Conservation (phyloP, 176 grass and related monocot species). For the Aegilops bicornis region DNA sequence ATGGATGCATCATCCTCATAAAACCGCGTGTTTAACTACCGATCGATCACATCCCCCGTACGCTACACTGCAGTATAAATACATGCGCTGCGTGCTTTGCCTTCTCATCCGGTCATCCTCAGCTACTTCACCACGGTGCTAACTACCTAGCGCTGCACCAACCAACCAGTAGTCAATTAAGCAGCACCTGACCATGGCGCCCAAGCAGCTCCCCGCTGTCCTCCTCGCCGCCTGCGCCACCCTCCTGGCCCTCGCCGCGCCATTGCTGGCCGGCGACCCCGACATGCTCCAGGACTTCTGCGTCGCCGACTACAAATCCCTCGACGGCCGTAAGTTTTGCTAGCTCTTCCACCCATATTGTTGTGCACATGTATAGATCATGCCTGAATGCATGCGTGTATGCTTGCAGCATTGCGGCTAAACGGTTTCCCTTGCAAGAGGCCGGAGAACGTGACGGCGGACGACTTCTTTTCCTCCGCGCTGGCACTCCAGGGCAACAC, state of each 20-base stretch:
- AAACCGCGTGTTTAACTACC: too few relatives aligned
- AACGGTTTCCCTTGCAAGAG: conserved; percentile 15
- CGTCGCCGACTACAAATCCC: conserved; percentile 74
- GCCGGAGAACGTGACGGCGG: neutral
- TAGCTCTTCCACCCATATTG: neutral
- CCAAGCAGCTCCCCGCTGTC: neutral
- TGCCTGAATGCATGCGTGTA: neutral
- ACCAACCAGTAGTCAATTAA: neutral
- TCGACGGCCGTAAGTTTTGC: conserved; percentile 45
- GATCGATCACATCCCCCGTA: neutral
- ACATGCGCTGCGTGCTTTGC: neutral
- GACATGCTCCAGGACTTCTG: conserved; percentile 91
- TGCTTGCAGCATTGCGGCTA: neutral
- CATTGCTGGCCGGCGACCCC: conserved; percentile 51
- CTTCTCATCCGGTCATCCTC: neutral
- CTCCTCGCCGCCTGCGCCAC: conserved; percentile 6
- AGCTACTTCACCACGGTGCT: neutral
- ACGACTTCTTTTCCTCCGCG: neutral
- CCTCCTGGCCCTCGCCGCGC: conserved; percentile 6
- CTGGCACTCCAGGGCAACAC: neutral
- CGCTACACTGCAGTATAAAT: conserved; percentile 4
- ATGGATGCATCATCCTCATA: neutral
- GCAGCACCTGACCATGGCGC: neutral
- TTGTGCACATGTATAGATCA: neutral
- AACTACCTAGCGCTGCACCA: too few relatives aligned